Conservation (phyloP, 83 land plant species). For the Isoetes engelmannii region DNA sequence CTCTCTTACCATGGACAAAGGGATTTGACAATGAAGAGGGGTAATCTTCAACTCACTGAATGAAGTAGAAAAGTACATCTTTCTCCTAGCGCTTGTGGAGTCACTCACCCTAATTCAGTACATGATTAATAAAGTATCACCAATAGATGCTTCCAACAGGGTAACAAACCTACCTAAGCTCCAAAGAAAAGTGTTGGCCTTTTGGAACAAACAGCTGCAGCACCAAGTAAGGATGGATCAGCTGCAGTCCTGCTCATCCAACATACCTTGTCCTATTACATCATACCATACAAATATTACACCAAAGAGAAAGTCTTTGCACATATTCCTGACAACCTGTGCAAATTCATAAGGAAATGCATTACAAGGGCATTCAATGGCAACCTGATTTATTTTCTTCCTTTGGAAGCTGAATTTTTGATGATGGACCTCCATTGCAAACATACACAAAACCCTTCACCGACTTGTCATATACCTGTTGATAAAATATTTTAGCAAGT, state of each 20-base stretch:
- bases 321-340: too few relatives aligned
- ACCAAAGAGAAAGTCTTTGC: neutral
- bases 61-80: conserved; percentile 45
- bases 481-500: neutral
- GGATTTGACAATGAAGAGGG: conserved; percentile 44
- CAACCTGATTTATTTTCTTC: conserved; percentile 34
- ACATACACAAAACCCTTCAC: conserved; percentile 35
- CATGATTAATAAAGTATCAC: neutral
- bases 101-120: conserved; percentile 27
- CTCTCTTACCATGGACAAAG: conserved; percentile 35
- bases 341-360: neutral
- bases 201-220: conserved; percentile 32
- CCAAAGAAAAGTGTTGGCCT: conserved; percentile 33
- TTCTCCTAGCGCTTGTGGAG: conserved; percentile 30
- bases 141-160: neutral
- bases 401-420: conserved; percentile 37
- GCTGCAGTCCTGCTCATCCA: conserved; percentile 22
- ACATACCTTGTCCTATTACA: neutral
- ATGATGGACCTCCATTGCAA: conserved; percentile 25
- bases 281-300: neutral
- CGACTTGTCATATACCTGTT: conserved; percentile 32
- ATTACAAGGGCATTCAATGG: neutral
- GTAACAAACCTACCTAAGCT: conserved; percentile 27
- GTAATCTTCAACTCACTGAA: conserved; percentile 38
- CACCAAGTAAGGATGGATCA: conserved; percentile 34